Base-by-base conservation (phyloP, 2,329 filamentous ascomycete genomes). In the Pseudonectria foliicola region DNA sequence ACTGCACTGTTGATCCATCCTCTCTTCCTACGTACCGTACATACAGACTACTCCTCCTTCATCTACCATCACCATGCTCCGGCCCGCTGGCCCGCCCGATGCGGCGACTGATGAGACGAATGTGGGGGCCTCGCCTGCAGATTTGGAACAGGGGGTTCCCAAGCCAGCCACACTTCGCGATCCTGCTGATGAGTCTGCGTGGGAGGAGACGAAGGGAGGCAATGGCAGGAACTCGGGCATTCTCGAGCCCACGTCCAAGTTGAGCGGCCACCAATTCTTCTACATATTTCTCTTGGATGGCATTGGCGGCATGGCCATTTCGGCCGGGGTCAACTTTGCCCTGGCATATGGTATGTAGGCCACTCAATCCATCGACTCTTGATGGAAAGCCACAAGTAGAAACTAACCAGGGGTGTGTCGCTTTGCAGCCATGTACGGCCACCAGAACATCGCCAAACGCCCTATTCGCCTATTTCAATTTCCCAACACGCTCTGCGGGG, bases 271-370 rank as follows among this genome's bases (percentile, higher is more conserved):
- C 38, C 70, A 73, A 42, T 38, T 64, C 13, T 62, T 71, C 37
- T 74, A 74, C 49, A 56, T 75, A 11, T 64, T 72, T 29, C 45
- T 64, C 2, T 45, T 70, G 3, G 63, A 71, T 37, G 70, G 68
- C 4, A 16, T 74, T 24, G 64, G 64, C 11, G 66, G 67, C 8
- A 61, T 64, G 41, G 31, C 67, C n/a, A 29, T 74, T 3, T 70
- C 68, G 0, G 71, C 63, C 0, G 67, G 56, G 14, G 66, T 74
- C 41, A 74, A 74, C 53, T 71, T 73, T 49, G 65, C 60, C 29
- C 60, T 73, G 38, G 70, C 67, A 12, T 73, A 71, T 42, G 64
- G 69, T 71, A 33, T 41, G 49, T 42, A n/a, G n/a, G n/a, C n/a
- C n/a, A n/a, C n/a, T n/a, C n/a, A n/a, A n/a, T n/a, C n/a, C n/a